Percentiles rank a stretch among this genome's conserved stretches.
Evolutionary conservation across 169 alveolate species (phyloP).

Genomic region (Eimeria acervulina): DNA sequence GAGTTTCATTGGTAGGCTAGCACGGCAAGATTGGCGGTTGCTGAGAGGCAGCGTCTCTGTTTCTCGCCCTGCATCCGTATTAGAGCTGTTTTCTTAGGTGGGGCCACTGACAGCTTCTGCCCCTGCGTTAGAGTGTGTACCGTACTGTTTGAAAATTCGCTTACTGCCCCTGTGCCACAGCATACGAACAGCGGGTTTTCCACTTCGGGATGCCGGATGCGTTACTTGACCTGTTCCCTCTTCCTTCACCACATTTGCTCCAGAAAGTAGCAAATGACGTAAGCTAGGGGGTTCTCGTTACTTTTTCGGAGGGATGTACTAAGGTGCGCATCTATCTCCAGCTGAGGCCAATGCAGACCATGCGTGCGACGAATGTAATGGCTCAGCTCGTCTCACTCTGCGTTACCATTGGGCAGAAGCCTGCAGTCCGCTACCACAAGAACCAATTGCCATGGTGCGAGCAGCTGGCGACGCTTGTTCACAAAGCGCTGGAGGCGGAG

Average conservation of each 20-base stretch:
- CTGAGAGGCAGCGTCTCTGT: neutral
- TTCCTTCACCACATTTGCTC: constrained; percentile 47
- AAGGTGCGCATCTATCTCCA: neutral
- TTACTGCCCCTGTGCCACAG: constrained; percentile 59
- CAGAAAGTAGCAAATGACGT: constrained; percentile 78
- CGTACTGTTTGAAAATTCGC: neutral
- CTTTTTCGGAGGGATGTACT: neutral
- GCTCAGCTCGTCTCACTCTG: constrained; percentile 80
- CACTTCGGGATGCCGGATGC: constrained; percentile 79
- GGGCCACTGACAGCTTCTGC: neutral
- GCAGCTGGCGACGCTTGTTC: constrained; percentile 66
- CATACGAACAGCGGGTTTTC: constrained; percentile 80
- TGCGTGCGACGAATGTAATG: neutral
- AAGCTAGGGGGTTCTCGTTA: neutral
- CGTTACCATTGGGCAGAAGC: constrained; percentile 77
- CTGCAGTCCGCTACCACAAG: constrained; percentile 82
- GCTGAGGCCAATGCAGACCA: neutral
- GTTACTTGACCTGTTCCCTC: constrained; percentile 73
- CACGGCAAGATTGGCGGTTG: neutral
- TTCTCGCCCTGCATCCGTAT: neutral
- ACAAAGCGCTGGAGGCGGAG: constrained; percentile 49
- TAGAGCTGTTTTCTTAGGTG: neutral
- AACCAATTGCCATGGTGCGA: constrained; percentile 56
- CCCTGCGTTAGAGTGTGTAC: neutral
- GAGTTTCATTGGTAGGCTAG: constrained; percentile 77